Percentiles rank a stretch among this genome's conserved stretches.
Evolutionary conservation across 2,329 filamentous ascomycete genomes (phyloP).

Genomic region (Neonectria sp.): DNA sequence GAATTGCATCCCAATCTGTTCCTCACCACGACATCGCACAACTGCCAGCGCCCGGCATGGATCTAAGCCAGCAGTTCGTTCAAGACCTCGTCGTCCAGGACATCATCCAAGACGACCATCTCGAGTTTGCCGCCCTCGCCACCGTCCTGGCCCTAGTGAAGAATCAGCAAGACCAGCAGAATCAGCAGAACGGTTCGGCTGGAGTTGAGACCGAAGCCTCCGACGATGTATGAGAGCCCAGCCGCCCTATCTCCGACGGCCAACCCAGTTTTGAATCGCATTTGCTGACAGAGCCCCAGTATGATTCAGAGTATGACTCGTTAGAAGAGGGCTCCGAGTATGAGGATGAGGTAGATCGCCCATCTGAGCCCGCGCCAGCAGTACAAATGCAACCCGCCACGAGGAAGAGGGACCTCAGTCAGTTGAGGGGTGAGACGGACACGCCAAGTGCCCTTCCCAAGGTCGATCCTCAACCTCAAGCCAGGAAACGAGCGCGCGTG

Average conservation of each 20-base stretch:
- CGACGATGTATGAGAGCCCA: conserved; percentile 34
- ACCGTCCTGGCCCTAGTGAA: conserved; percentile 24
- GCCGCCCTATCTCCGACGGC: neutral
- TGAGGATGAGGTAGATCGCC: conserved; percentile 17
- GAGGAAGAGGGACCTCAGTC: conserved; percentile 33
- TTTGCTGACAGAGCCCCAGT: conserved; percentile 25
- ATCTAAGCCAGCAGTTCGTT: conserved; percentile 4
- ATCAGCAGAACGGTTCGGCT: neutral
- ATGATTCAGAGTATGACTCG: conserved; percentile 25
- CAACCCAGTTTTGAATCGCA: neutral
- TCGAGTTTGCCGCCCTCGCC: conserved; percentile 30
- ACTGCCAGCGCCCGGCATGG: neutral
- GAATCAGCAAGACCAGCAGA: conserved; percentile 1
- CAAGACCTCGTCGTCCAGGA: conserved; percentile 31
- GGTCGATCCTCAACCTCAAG: conserved; percentile 23
- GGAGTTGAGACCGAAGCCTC: conserved; percentile 21
- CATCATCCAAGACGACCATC: conserved; percentile 26
- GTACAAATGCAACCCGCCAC: conserved; percentile 12
- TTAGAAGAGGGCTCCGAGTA: conserved; percentile 11
- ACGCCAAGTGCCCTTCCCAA: conserved; percentile 16
- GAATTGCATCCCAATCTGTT: neutral
- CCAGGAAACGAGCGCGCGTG: conserved; percentile 35
- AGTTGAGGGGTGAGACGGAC: conserved; percentile 35
- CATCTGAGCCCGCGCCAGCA: neutral
- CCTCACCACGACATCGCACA: conserved; percentile 8